These are phyloP conservation scores for Malassezia sympodialis DNA, from an alignment of 1,284 basidiomycete genomes.

Conservation along the genomic window DNA sequence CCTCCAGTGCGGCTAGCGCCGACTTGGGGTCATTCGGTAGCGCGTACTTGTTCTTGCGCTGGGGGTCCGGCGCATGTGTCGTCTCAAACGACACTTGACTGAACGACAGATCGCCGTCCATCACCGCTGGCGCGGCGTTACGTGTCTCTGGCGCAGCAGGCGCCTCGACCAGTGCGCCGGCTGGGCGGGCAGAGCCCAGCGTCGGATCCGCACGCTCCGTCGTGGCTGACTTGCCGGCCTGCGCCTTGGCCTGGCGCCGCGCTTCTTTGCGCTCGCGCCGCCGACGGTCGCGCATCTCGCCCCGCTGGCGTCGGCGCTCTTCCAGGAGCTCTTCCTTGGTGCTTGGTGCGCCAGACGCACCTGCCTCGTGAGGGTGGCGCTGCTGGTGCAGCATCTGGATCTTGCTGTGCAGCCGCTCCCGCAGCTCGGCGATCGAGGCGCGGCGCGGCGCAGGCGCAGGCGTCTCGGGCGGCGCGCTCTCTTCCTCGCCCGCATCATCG, in stretches of 20 bases:
- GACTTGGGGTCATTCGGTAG: conserved; percentile 42
- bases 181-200: neutral
- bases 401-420: conserved; percentile 36
- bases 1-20: conserved; percentile 38
- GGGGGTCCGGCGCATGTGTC: conserved; percentile 3
- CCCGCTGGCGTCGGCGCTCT: conserved; percentile 35
- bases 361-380: conserved; percentile 15
- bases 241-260: conserved; percentile 8
- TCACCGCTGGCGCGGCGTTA: neutral
- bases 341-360: conserved; percentile 7
- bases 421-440: conserved; percentile 29
- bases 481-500: neutral
- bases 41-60: conserved; percentile 34
- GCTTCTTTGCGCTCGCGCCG: conserved; percentile 36
- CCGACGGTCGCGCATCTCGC: conserved; percentile 40
- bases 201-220: neutral
- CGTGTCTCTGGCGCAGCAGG: neutral
- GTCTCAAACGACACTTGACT: conserved; percentile 17
- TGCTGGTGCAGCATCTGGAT: conserved; percentile 34
- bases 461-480: conserved; percentile 21
- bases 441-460: conserved; percentile 13
- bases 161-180: conserved; percentile 8
- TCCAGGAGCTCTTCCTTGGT: conserved; percentile 40
- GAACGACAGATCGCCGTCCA: conserved; percentile 5
- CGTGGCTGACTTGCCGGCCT: neutral